Conservation (phyloP, 2,329 filamentous ascomycete species). For the Harringtonia aguacate region DNA sequence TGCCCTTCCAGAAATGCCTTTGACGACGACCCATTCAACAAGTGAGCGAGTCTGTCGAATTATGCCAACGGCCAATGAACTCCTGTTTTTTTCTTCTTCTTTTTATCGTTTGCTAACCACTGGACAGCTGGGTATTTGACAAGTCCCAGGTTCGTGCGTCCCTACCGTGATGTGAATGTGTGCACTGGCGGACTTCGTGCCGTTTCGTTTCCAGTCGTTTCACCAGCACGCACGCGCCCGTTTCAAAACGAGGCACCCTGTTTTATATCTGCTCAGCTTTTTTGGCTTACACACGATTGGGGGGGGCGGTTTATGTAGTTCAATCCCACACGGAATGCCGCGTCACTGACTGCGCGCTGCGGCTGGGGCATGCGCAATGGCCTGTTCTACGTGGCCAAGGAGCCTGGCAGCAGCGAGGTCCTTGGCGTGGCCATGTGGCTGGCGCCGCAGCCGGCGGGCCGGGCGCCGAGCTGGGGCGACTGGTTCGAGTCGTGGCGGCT, state of each 20-base stretch:
- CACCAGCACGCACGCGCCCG: no score
- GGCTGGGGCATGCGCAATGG: slow-evolving; percentile 60
- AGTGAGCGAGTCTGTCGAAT: no score
- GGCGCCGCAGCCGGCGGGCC: slow-evolving; percentile 36
- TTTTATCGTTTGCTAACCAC: not conserved
- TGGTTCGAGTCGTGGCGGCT: slow-evolving; percentile 56
- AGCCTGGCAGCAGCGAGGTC: slow-evolving; percentile 40
- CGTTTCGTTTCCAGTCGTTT: not conserved
- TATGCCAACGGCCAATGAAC: no score
- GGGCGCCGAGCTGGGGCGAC: slow-evolving; percentile 46
- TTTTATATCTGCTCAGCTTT: no score
- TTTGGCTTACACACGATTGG: no score
- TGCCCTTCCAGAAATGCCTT: slow-evolving; percentile 39
- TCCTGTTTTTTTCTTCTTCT: not conserved
- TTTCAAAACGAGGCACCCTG: no score
- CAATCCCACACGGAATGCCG: slow-evolving; percentile 46
- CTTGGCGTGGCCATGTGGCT: slow-evolving; percentile 68
- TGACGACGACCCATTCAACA: slow-evolving; percentile 54
- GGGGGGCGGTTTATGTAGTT: slow-evolving; percentile 30
- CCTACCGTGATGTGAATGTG: no score
- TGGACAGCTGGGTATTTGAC: slow-evolving; percentile 46
- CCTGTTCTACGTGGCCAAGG: slow-evolving; percentile 60
- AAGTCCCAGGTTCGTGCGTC: slow-evolving; percentile 33
- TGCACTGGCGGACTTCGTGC: no score
- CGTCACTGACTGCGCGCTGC: slow-evolving; percentile 54